Percentiles rank a stretch among this genome's conserved stretches.
Conservation (phyloP, 352 stramenopile species). For the Hyaloperonospora brassicae region DNA sequence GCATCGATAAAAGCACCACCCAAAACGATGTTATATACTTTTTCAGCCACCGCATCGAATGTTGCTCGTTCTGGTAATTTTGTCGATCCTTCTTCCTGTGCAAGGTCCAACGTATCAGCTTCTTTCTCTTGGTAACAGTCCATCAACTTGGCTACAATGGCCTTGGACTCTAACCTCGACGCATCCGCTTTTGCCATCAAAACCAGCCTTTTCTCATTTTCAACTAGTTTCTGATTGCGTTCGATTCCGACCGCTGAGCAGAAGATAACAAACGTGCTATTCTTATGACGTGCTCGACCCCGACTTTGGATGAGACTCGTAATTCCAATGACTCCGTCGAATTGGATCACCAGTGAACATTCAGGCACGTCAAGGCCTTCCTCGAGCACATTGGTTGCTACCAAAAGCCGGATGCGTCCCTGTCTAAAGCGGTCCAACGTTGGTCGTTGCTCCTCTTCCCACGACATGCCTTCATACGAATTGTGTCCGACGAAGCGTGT, state of each 20-base stretch:
- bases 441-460: constrained; percentile 69
- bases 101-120: background rate
- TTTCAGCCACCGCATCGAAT: constrained; percentile 25
- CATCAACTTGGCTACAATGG: constrained; percentile 33
- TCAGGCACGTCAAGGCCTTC: constrained; percentile 71
- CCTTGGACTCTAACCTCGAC: constrained; percentile 39
- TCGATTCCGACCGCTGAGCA: constrained; percentile 36
- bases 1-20: constrained; percentile 22
- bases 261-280: constrained; percentile 66
- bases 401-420: constrained; percentile 55
- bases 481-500: constrained; percentile 76
- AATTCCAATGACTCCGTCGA: constrained; percentile 58
- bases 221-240: constrained; percentile 39
- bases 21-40: constrained; percentile 40
- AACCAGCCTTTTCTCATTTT: constrained; percentile 47
- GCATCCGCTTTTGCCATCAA: constrained; percentile 32
- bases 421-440: constrained; percentile 62
- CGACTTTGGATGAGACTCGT: constrained; percentile 77
- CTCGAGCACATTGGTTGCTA: constrained; percentile 75
- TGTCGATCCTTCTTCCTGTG: background rate
- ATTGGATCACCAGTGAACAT: constrained; percentile 72
- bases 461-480: constrained; percentile 74
- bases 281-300: constrained; percentile 44
- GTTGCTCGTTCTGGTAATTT: constrained; percentile 10
- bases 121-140: constrained; percentile 3